Evolutionary conservation across 805 yeast species (phyloP).

Genomic region (Ogataea haglerorum): DNA sequence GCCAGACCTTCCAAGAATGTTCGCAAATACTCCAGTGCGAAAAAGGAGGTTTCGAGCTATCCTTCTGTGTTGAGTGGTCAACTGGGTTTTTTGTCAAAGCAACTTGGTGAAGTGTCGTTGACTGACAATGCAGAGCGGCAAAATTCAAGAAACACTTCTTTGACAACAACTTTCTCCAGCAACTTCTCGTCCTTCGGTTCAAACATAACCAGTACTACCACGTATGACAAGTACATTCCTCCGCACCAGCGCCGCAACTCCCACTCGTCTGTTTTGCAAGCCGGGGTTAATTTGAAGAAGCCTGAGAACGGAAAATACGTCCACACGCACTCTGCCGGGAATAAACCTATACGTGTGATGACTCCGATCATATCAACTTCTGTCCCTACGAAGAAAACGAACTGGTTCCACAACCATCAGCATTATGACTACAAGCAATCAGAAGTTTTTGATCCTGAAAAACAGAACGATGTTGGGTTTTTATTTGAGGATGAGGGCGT

Average conservation of each 20-base stretch:
- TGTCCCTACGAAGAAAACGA: conserved; percentile 34
- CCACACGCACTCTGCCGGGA: conserved; percentile 12
- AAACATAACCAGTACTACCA: conserved; percentile 17
- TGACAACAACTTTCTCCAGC: conserved; percentile 25
- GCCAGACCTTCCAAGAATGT: conserved; percentile 1
- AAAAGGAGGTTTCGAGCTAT: conserved; percentile 21
- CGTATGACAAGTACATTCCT: conserved; percentile 40
- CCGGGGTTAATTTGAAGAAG: conserved; percentile 21
- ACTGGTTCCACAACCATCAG: conserved; percentile 29
- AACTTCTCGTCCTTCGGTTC: conserved; percentile 27
- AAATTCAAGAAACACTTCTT: conserved; percentile 28
- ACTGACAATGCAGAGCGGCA: conserved; percentile 1
- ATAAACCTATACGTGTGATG: conserved; percentile 21
- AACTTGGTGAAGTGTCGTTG: conserved; percentile 16
- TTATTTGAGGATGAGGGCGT: conserved; percentile 19
- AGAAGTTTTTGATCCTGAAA: conserved; percentile 8
- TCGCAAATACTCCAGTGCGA: conserved; percentile 8
- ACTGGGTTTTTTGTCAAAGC: conserved; percentile 18
- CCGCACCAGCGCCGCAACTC: conserved; percentile 51
- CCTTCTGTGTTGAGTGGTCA: conserved; percentile 22
- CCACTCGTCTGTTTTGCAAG: conserved; percentile 24
- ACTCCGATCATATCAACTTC: conserved; percentile 33
- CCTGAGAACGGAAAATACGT: conserved; percentile 14
- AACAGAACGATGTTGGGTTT: conserved; percentile 15
- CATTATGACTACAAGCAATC: conserved; percentile 3